Evolutionary conservation across 75 land plant species (phyloP).

Genomic region (Pinus taeda): DNA sequence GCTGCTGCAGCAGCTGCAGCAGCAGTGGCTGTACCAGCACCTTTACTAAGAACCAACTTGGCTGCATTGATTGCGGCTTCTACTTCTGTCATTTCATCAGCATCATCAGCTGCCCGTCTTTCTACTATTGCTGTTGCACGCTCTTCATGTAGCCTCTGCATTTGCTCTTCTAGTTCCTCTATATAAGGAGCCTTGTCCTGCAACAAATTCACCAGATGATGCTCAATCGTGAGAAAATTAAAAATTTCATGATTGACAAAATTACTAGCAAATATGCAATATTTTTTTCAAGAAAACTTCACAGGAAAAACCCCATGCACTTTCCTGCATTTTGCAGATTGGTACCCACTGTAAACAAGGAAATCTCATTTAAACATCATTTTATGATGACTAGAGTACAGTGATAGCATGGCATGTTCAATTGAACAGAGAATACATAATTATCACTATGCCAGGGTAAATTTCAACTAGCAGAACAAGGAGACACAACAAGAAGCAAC

Average conservation of each 20-base stretch:
- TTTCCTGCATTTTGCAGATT: no score
- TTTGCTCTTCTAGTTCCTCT: constrained; percentile 93
- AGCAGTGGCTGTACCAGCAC: constrained; percentile 38
- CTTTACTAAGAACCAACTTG: constrained; percentile 55
- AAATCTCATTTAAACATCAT: no score
- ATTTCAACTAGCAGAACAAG: not conserved
- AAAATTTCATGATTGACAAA: not conserved
- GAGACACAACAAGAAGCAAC: not conserved
- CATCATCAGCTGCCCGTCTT: constrained; percentile 67
- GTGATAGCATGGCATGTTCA: not conserved
- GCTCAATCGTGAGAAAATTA: not conserved
- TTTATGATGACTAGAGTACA: not conserved
- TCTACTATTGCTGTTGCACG: constrained; percentile 77
- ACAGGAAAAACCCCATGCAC: no score
- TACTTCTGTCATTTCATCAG: constrained; percentile 75
- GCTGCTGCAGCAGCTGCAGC: constrained; percentile 61
- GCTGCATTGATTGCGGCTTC: constrained; percentile 89
- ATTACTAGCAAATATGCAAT: not conserved
- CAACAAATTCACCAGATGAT: not conserved
- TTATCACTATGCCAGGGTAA: not conserved
- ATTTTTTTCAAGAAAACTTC: not conserved
- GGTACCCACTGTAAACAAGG: no score
- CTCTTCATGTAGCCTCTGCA: constrained; percentile 89
- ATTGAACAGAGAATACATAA: not conserved
- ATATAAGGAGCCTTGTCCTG: constrained; percentile 86